Evolutionary conservation across 768 basidiomycete species (phyloP).

Genomic region (Tulasnella calospora): DNA sequence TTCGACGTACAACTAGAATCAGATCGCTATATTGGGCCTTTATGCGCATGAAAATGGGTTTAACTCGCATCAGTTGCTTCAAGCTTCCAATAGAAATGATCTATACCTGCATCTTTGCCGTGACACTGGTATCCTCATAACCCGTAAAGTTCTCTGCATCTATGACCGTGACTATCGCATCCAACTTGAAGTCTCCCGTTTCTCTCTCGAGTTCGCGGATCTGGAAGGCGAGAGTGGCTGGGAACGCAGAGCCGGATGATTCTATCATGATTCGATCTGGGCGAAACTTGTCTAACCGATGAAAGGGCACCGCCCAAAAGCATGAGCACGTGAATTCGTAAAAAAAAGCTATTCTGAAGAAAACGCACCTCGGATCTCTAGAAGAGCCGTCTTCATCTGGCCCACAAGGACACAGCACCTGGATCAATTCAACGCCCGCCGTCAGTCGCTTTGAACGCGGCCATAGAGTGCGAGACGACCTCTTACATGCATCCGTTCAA

Average conservation of each 20-base stretch:
- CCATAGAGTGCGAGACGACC: background rate
- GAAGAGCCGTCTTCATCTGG: conserved; percentile 83
- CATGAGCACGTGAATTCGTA: background rate
- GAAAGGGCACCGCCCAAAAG: background rate
- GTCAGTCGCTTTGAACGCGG: background rate
- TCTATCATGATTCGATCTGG: conserved; percentile 94
- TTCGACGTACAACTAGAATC: conserved; percentile 63
- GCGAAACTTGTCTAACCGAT: conserved; percentile 60
- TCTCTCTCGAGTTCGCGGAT: conserved; percentile 84
- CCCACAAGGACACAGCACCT: conserved; percentile 95
- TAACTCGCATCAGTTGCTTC: conserved; percentile 31
- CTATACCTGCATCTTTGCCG: conserved; percentile 74
- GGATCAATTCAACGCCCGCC: background rate
- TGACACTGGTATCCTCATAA: conserved; percentile 88
- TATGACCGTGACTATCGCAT: conserved; percentile 87
- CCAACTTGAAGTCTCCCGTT: conserved; percentile 71
- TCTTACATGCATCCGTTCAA: conserved; percentile 91
- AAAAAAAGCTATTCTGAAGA: background rate
- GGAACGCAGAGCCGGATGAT: conserved; percentile 93
- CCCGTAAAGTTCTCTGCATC: conserved; percentile 89
- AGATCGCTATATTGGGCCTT: conserved; percentile 87
- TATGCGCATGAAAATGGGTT: background rate
- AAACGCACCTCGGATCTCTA: conserved; percentile 72
- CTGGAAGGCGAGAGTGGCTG: conserved; percentile 91
- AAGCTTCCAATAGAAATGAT: background rate